A percentile compares a stretch with the other conserved stretches of the same genome.
phyloP scores from a whole-genome alignment of 2,329 filamentous ascomycete genomes.

The Xylaria sp. region DNA sequence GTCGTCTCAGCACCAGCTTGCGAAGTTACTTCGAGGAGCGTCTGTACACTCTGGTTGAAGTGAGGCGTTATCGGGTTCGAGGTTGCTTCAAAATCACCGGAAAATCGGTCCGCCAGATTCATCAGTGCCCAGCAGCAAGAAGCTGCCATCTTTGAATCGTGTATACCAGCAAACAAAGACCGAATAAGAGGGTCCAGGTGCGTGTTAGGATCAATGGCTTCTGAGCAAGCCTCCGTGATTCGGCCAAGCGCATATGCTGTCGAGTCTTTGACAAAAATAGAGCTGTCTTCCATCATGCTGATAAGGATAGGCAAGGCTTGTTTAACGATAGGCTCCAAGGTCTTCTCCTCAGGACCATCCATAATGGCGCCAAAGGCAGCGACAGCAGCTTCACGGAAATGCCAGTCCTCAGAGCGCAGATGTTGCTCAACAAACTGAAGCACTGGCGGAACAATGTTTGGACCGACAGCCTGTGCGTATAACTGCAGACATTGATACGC shows the following conservation, averaged over 20 bases:
- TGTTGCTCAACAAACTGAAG: conserved; percentile 91
- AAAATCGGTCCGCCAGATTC: conserved; percentile 96
- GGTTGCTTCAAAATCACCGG: conserved; percentile 77
- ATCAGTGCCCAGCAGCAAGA: conserved; percentile 99
- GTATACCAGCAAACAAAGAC: conserved; percentile 86
- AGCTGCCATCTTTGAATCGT: conserved; percentile 93
- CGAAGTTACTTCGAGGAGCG: conserved; percentile 84
- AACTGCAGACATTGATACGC: conserved; percentile 96
- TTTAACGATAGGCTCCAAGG: conserved; percentile 92
- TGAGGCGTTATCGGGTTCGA: conserved; percentile 87
- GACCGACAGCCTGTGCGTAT: conserved; percentile 89
- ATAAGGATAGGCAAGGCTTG: conserved; percentile 92
- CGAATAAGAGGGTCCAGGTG: conserved; percentile 86
- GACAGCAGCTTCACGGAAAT: conserved; percentile 90
- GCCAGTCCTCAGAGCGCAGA: conserved; percentile 91
- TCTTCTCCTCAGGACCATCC: conserved; percentile 94
- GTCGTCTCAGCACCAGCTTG: conserved; percentile 82
- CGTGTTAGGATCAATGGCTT: conserved; percentile 82
- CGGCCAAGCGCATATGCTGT: conserved; percentile 94
- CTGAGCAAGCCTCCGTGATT: conserved; percentile 91
- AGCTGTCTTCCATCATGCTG: conserved; percentile 86
- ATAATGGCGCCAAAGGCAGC: conserved; percentile 98
- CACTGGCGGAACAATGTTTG: conserved; percentile 83
- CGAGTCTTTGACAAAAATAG: conserved; percentile 91
- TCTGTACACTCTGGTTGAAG: conserved; percentile 90